These are phyloP conservation scores for Chamaecyparis obtusa DNA, from an alignment of 75 land plant species.

Conservation along the genomic window DNA sequence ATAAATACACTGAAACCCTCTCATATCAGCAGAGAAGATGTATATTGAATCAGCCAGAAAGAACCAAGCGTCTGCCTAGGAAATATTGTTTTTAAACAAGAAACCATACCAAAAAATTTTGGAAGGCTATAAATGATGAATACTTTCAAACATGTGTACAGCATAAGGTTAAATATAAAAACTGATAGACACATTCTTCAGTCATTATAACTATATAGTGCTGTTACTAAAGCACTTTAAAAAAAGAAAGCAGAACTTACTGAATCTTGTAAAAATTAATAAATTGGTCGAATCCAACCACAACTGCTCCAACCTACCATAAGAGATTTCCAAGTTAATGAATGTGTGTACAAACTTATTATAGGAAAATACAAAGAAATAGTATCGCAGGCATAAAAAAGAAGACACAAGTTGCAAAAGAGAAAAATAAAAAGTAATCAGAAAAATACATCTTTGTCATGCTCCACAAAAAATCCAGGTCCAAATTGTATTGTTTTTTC, in stretches of 20 bases:
- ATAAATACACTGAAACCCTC: background rate
- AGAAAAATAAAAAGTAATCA: background rate
- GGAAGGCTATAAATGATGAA: background rate
- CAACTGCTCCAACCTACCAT: slow-evolving; percentile 93
- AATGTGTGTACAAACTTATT: background rate
- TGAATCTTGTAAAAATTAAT: slow-evolving; percentile 97
- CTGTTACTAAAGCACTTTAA: background rate
- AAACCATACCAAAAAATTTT: background rate
- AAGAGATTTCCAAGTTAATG: background rate
- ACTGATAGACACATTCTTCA: background rate
- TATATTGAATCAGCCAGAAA: background rate
- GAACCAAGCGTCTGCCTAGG: background rate
- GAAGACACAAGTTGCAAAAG: background rate
- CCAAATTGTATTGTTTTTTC: slow-evolving; percentile 60
- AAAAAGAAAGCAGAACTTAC: slow-evolving; percentile 39
- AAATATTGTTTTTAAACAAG: background rate
- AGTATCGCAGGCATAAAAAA: background rate
- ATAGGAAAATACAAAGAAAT: background rate
- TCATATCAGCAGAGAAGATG: background rate
- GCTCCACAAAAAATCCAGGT: slow-evolving; percentile 61
- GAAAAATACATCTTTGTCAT: slow-evolving; percentile 79
- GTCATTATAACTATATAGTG: background rate
- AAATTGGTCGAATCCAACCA: slow-evolving; percentile 86
- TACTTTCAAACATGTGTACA: background rate
- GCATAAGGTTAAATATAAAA: background rate